Conservation (phyloP, 768 basidiomycete genomes). For the Trametes villosa region DNA sequence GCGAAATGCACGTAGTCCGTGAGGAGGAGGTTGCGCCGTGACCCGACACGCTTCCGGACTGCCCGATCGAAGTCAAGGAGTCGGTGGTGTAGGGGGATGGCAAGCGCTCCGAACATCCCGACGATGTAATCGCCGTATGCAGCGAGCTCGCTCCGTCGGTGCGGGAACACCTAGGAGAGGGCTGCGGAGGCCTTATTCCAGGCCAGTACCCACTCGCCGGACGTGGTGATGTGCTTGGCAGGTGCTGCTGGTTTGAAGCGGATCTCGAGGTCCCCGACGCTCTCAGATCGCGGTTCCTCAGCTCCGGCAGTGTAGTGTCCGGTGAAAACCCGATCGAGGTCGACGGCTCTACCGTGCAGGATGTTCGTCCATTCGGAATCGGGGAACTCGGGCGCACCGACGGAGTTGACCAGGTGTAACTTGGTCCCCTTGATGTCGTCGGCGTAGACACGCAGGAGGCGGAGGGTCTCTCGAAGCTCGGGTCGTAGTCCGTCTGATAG, state of each 20-base stretch:
- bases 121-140: constrained; percentile 34
- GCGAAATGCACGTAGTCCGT: constrained; percentile 25
- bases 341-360: constrained; percentile 29
- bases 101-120: constrained; percentile 27
- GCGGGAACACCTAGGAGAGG: constrained; percentile 31
- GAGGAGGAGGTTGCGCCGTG: constrained; percentile 25
- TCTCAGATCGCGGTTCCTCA: constrained; percentile 16
- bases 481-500: too few species aligned
- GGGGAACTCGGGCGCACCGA: constrained; percentile 31
- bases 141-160: constrained; percentile 32
- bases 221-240: constrained; percentile 22
- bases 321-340: constrained; percentile 36
- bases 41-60: constrained; percentile 30
- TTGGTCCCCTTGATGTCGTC: constrained; percentile 2
- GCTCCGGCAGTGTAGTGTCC: constrained; percentile 19
- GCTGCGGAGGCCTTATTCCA: constrained; percentile 27
- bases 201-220: constrained; percentile 32
- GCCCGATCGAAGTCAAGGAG: constrained; percentile 41
- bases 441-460: too few species aligned
- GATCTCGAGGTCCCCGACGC: constrained; percentile 28
- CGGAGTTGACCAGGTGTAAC: background rate
- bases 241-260: constrained; percentile 11
- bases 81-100: constrained; percentile 13
- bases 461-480: too few species aligned
- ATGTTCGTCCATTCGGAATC: constrained; percentile 34